Percentiles rank a stretch among this genome's conserved stretches.
Evolutionary conservation across 768 basidiomycete genomes (phyloP).

Genomic region (Sistotremastrum niveocremeum): DNA sequence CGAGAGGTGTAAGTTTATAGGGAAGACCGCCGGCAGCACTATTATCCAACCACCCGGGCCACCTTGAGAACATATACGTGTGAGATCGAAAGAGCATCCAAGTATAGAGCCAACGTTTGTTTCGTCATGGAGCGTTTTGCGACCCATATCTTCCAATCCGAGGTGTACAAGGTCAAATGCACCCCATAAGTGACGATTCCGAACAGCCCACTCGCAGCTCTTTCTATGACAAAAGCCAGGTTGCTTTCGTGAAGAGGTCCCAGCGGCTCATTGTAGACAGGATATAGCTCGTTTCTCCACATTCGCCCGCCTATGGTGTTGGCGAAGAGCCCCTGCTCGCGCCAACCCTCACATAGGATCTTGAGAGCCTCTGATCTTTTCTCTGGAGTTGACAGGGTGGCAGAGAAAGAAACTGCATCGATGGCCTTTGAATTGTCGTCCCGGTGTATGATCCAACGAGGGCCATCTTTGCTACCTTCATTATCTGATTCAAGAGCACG

Average conservation of each 20-base stretch:
- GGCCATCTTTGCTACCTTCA: conserved; percentile 43
- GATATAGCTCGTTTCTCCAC: conserved; percentile 81
- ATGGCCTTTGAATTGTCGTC: conserved; percentile 11
- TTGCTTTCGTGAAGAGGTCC: conserved; percentile 37
- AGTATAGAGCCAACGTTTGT: conserved; percentile 50
- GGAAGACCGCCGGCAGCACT: conserved; percentile 87
- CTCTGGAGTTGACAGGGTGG: conserved; percentile 36
- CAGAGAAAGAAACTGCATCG: conserved; percentile 32
- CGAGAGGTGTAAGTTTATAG: conserved; percentile 56
- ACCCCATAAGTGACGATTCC: conserved; percentile 87
- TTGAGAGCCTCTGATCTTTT: conserved; percentile 50
- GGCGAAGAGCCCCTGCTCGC: conserved; percentile 45
- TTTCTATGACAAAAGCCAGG: conserved; percentile 80
- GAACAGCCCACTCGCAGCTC: conserved; percentile 79
- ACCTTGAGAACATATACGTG: conserved; percentile 27
- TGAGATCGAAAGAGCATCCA: background rate
- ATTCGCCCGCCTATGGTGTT: conserved; percentile 59
- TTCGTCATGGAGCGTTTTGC: conserved; percentile 79
- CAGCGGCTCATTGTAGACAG: conserved; percentile 60
- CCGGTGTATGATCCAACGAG: conserved; percentile 30
- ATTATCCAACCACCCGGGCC: conserved; percentile 83
- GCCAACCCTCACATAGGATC: conserved; percentile 64
- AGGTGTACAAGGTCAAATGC: conserved; percentile 70
- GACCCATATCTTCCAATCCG: conserved; percentile 63
- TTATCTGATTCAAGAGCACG: conserved; percentile 15